Base-by-base conservation (phyloP, 805 yeast species). In the Kodamaea nitidulidarum region DNA sequence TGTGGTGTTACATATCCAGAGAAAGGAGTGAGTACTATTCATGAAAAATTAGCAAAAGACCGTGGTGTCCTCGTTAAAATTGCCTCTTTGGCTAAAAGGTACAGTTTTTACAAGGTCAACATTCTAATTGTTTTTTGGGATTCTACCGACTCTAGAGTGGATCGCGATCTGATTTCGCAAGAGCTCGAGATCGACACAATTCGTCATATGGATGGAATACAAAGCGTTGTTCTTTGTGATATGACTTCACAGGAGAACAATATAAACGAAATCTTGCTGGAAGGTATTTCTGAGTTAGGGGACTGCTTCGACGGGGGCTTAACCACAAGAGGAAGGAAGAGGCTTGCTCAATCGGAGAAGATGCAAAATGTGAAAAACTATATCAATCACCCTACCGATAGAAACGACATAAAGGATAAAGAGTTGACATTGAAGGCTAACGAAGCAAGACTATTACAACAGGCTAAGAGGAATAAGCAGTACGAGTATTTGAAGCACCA, bases 81-180 rank as follows among this genome's bases (percentile, higher is more conserved):
- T 3, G 39, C 65, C 4, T 51, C 61, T 14, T 51, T 67, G 15
- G 48, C 66, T n/a, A 49, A 52, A 12, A 58, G 61, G 32, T 62
- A 49, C 38, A 60, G 76, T 29, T 50, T 53, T 30, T 72, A 59
- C 48, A 60, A 60, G 41, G 58, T 67, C 2, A 70, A 67, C 35
- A 47, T 75, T 4, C 36, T 74, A 12, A 41, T 75, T 4, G 35
- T 74, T 11, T 64, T 54, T 41, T 75, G 79, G 79, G 71, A 67
- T 42, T 42, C 45, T 2, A 46, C 50, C 4, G 46, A 52, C 10
- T 38, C 56, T 6, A 48, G 41, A 2, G 24, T 61, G 15, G 24
- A 35, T 8, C 11, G 29, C 1, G 47, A 39, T 2, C 48, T 52
- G 15, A 50, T 61, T 10, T 14, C 37, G 2, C 36, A 46, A 7